phyloP scores from a whole-genome alignment of 2,329 filamentous ascomycete species.

The Botryotinia globosa region DNA sequence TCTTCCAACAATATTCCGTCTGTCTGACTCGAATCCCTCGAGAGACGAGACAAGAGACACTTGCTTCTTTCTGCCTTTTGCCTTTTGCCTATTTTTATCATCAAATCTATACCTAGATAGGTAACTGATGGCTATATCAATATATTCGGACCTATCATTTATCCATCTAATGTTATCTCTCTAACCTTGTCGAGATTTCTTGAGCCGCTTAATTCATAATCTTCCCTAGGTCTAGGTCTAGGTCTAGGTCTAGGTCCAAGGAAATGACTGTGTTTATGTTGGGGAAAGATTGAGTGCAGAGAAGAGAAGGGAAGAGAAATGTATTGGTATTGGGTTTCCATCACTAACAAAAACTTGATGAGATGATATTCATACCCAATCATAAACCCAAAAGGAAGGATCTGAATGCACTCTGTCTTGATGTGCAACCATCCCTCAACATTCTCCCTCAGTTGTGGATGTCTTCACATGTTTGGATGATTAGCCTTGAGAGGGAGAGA shows the following conservation, averaged over 20 bases:
- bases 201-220: neutral
- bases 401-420: neutral
- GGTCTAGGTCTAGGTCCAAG: too few species aligned
- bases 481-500: neutral
- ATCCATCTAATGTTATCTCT: neutral
- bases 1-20: neutral
- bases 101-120: too few species aligned
- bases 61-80: too few species aligned
- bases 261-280: neutral
- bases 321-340: neutral
- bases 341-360: conserved; percentile 7
- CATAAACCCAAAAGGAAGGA: neutral
- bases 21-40: neutral
- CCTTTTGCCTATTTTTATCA: neutral
- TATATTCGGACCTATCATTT: neutral
- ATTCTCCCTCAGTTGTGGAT: neutral
- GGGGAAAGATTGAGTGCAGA: neutral
- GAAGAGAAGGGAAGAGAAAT: neutral
- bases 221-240: neutral
- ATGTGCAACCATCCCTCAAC: neutral
- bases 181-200: neutral
- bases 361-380: conserved; percentile 15
- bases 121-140: neutral
- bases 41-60: neutral
- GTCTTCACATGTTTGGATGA: conserved; percentile 6